A percentile compares a stretch with the other conserved stretches of the same genome.
Evolutionary conservation across 768 basidiomycete genomes (phyloP).

Genomic region (Mycena rosella): DNA sequence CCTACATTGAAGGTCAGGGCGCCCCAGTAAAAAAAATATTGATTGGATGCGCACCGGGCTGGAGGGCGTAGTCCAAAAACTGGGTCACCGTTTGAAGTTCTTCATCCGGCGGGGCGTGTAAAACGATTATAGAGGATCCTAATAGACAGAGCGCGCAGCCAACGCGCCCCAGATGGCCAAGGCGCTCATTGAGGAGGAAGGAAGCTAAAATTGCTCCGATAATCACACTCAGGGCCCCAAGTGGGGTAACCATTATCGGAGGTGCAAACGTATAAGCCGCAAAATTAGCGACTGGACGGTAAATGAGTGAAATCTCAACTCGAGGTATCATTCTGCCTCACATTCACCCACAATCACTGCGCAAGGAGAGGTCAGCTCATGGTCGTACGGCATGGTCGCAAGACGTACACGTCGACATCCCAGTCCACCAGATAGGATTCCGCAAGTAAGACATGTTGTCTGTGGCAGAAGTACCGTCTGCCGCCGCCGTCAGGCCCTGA

Average conservation of each 20-base stretch:
- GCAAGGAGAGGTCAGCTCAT: conserved; percentile 2
- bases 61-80: conserved; percentile 87
- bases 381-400: neutral
- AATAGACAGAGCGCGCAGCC: conserved; percentile 89
- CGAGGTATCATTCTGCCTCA: conserved; percentile 45
- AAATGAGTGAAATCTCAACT: neutral
- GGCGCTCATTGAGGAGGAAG: conserved; percentile 90
- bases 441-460: conserved; percentile 88
- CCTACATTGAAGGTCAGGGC: conserved; percentile 59
- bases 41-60: conserved; percentile 76
- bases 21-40: neutral
- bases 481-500: conserved; percentile 89
- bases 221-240: conserved; percentile 95
- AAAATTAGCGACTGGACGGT: conserved; percentile 79
- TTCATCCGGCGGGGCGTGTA: conserved; percentile 97
- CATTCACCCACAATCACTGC: conserved; percentile 94
- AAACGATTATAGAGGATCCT: conserved; percentile 94
- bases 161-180: conserved; percentile 91
- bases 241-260: conserved; percentile 94
- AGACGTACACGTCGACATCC: conserved; percentile 88
- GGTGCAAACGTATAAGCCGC: conserved; percentile 98
- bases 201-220: conserved; percentile 97
- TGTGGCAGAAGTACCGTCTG: conserved; percentile 71
- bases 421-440: conserved; percentile 98
- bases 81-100: conserved; percentile 95